Base-by-base conservation (phyloP, 352 stramenopile species). In the Peronospora belbahrii region DNA sequence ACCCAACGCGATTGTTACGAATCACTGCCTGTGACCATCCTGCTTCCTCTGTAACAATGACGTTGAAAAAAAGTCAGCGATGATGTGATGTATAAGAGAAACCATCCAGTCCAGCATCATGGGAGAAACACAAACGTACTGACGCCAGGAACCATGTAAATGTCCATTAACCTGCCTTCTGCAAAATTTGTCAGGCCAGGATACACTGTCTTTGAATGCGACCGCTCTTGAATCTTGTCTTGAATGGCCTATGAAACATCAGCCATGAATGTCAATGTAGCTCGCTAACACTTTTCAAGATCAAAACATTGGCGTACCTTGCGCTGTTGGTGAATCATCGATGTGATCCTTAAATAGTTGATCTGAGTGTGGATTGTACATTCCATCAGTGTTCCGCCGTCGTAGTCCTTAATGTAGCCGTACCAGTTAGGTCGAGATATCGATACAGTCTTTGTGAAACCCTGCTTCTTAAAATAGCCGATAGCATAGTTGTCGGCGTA, bases 341-440 rank as follows among this genome's bases (percentile, higher is more conserved):
- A 86, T 2, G 88, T 91, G 55, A 99, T 91, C 18, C 84, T 66
- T 54, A 96, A 90, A 84, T 98, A 99, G 61, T 98, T 86, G 62
- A 99, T 97, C 48, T 95, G 84, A 22, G 95, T 90, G 69, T 99
- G 94, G 19, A 99, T 94, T 54, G 96, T 97, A 73, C 97, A 99
- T 64, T 99, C 95, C 95, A 99, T 99, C 42, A 99, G 74, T 8
- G 95, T 99, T 17, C 94, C 97, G 34, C 96, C 96, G 63, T 99
- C 97, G 63, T 99, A 99, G 68, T 99, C 96, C 70, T 99, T 99
- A 62, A 99, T 99, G 62, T 98, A 98, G 11, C 94, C 94, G 32
- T 96, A 94, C 84, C 96, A 99, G 33, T 95, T 90, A 20, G 63
- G 52, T 2, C 70, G 62, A 33, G 77, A 65, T 75, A 95, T 91